Base-by-base conservation (phyloP, 2,329 filamentous ascomycete genomes). In the Paecilomyces fulvus region DNA sequence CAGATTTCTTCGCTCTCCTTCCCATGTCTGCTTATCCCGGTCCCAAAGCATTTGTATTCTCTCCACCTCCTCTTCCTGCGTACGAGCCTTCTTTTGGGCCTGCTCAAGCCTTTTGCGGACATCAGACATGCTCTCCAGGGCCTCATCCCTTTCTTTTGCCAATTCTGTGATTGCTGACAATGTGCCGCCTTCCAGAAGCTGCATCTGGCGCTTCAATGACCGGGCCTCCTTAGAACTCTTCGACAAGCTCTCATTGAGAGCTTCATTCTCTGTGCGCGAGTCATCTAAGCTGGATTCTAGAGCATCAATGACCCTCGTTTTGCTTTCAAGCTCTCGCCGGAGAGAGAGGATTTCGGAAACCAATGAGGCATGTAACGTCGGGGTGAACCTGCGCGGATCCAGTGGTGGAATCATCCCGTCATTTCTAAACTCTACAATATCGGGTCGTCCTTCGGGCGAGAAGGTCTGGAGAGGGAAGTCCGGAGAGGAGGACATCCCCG, bases 321-420 rank as follows among this genome's bases (percentile, higher is more conserved):
- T 96, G 48, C 89, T 90, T 68, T 99, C 94, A 60, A 97, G 84
- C 61, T 99, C 94, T 57, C 94, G 82, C 21, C 92, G 85, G 52
- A 99, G 76, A 1, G 86, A 84, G 43, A 99, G 78, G 60, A 99
- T 99, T 71, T 99, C 94, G 0, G 92, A 92, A 0, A 99, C 92
- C 6, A 99, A 78, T 52, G 90, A 96, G 8, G 94, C 94, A 71
- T 97, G 94, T 10, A 99, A 77, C 0, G 92, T 97, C 1, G 94
- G 94, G 0, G 94, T 99, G 68, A 99, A 96, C 37, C 94, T 84
- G 55, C 92, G 85, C 2, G 94, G 91, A 67, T 99, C 94, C 30
- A 96, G 78, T 21, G 90, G 85, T 2, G 83, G 84, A 31, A 91
- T 84, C 49, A 77, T 83, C 60, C 92, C 88, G 61, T 92, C 70